Percentiles rank a stretch among this genome's conserved stretches.
Conservation (phyloP, 1,284 basidiomycete genomes). For the Irpex sp. region DNA sequence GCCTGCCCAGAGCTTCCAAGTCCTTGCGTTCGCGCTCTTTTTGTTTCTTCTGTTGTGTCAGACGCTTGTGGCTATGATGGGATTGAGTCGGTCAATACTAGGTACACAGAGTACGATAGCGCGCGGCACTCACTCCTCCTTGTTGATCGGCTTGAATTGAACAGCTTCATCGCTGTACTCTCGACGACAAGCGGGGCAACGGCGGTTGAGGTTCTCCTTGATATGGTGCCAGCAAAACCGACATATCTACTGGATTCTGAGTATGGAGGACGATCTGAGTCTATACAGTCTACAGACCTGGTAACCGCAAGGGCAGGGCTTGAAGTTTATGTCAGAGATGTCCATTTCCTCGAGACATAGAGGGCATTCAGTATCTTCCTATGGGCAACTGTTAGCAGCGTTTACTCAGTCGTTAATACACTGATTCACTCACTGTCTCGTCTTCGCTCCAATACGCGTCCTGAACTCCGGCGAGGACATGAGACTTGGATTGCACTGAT, state of each 20-base stretch:
- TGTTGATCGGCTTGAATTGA: slow-evolving; percentile 94
- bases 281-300: slow-evolving; percentile 56
- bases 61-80: slow-evolving; percentile 78
- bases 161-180: slow-evolving; percentile 92
- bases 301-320: slow-evolving; percentile 98
- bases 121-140: slow-evolving; percentile 77
- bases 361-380: slow-evolving; percentile 98
- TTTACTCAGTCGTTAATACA: neutral
- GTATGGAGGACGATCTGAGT: neutral
- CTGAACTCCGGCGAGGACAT: slow-evolving; percentile 85
- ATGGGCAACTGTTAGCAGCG: slow-evolving; percentile 12
- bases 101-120: slow-evolving; percentile 1
- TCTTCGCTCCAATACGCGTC: slow-evolving; percentile 99
- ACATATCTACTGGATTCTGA: slow-evolving; percentile 70
- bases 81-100: slow-evolving; percentile 6
- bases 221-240: slow-evolving; percentile 99
- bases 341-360: slow-evolving; percentile 99
- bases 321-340: slow-evolving; percentile 98
- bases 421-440: slow-evolving; percentile 42
- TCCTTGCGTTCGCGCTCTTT: slow-evolving; percentile 94
- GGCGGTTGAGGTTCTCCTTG: slow-evolving; percentile 92
- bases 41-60: slow-evolving; percentile 95
- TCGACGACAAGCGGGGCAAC: slow-evolving; percentile 95
- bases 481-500: slow-evolving; percentile 73
- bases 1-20: slow-evolving; percentile 83